phyloP scores from a whole-genome alignment of 768 basidiomycete genomes.

The Suillus variegatus region DNA sequence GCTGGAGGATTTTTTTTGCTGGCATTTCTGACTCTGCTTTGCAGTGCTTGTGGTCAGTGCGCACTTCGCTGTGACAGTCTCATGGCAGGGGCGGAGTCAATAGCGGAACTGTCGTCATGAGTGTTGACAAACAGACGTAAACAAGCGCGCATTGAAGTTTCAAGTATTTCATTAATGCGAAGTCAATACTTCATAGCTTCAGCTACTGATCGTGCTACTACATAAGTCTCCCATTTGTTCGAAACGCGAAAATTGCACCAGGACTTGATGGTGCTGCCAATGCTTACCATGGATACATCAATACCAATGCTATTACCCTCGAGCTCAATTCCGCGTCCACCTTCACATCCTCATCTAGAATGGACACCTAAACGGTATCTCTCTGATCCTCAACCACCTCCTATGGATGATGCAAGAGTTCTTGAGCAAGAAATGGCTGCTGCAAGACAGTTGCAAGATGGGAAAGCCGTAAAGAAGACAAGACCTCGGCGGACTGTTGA shows the following conservation, averaged over 20 bases:
- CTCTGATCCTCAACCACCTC: conserved; percentile 72
- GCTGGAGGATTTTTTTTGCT: conserved; percentile 4
- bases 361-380: conserved; percentile 79
- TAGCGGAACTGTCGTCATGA: conserved; percentile 17
- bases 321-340: conserved; percentile 37
- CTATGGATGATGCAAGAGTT: conserved; percentile 71
- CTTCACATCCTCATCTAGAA: conserved; percentile 47
- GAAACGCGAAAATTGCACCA: background rate
- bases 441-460: conserved; percentile 71
- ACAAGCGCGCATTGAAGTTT: conserved; percentile 7
- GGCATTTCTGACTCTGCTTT: conserved; percentile 18
- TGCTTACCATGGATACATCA: conserved; percentile 17
- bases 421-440: conserved; percentile 80
- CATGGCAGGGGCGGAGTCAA: background rate
- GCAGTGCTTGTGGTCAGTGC: conserved; percentile 32
- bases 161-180: background rate
- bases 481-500: conserved; percentile 93
- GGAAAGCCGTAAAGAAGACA: conserved; percentile 86
- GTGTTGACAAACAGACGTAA: conserved; percentile 17
- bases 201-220: background rate
- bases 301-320: conserved; percentile 61
- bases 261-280: background rate
- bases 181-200: background rate
- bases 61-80: background rate
- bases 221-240: background rate